A percentile compares a stretch with the other conserved stretches of the same genome.
These are phyloP conservation scores for Ballota nigra DNA, from an alignment of 257 asterid species.

Conservation along the genomic window DNA sequence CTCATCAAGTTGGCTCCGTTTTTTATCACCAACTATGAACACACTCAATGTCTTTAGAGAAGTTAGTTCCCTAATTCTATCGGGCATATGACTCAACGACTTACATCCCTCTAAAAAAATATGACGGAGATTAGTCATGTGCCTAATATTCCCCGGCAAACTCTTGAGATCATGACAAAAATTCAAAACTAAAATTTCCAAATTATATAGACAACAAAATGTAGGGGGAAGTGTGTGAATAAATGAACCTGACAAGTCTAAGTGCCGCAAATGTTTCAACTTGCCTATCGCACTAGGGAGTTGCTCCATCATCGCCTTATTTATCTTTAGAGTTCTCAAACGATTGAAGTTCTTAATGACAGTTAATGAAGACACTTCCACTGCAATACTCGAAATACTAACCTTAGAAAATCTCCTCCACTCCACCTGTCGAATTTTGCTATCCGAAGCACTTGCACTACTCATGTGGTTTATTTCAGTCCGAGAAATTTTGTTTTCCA, in stretches of 20 bases:
- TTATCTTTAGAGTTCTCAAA: neutral
- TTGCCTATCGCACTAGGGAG: neutral
- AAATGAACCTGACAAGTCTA: neutral
- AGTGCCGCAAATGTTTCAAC: neutral
- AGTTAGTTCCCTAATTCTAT: neutral
- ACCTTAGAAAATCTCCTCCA: neutral
- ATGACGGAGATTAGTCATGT: too few relatives aligned
- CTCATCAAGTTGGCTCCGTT: too few relatives aligned
- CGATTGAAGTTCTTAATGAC: neutral
- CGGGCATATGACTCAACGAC: neutral
- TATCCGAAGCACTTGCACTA: neutral
- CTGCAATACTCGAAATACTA: neutral
- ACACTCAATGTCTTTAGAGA: neutral
- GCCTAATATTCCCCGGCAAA: too few relatives aligned
- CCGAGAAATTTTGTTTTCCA: neutral
- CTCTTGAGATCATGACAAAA: too few relatives aligned
- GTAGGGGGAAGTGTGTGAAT: neutral
- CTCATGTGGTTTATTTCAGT: neutral
- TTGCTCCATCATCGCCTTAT: neutral
- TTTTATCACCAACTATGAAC: neutral
- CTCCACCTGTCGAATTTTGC: too few relatives aligned
- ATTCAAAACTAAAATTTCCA: too few relatives aligned
- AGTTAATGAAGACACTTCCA: neutral
- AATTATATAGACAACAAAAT: neutral
- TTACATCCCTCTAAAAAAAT: too few relatives aligned